These are phyloP conservation scores for Trichoderma koningii DNA, from an alignment of 2,329 filamentous ascomycete genomes.

Conservation along the genomic window DNA sequence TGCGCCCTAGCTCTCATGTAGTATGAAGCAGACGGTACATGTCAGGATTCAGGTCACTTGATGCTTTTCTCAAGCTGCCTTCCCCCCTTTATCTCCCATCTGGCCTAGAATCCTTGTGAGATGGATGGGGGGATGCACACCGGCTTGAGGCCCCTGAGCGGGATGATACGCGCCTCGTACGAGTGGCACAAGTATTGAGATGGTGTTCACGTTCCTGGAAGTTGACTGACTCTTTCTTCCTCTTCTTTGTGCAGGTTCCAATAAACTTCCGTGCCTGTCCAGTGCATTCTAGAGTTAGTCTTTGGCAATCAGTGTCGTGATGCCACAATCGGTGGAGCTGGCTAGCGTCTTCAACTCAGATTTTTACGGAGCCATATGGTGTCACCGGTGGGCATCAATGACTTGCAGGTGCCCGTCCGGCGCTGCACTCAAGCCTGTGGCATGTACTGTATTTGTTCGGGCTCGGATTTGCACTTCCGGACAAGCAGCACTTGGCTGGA, in stretches of 20 bases:
- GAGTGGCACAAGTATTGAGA: background rate
- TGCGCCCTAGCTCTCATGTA: background rate
- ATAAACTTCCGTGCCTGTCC: background rate
- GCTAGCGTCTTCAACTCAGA: background rate
- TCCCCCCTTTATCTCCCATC: background rate
- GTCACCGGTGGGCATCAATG: background rate
- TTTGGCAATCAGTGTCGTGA: background rate
- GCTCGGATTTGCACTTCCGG: too few relatives aligned
- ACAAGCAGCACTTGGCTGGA: too few relatives aligned
- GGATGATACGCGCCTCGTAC: background rate
- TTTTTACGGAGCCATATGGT: slow-evolving; percentile 9
- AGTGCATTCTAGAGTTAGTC: background rate
- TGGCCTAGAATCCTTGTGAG: slow-evolving; percentile 6
- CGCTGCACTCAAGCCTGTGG: too few relatives aligned
- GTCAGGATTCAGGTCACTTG: background rate
- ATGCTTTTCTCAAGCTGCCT: background rate
- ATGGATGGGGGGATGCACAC: background rate
- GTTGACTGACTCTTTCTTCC: too few relatives aligned
- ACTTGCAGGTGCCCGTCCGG: background rate
- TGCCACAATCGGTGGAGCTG: slow-evolving; percentile 16
- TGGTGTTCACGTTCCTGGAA: background rate
- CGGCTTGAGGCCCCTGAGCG: background rate
- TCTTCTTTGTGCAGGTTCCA: background rate
- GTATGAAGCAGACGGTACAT: background rate
- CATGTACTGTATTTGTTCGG: too few relatives aligned